Conservation (phyloP, 1,139 yeast genomes). For the Yamadazyma sp. region DNA sequence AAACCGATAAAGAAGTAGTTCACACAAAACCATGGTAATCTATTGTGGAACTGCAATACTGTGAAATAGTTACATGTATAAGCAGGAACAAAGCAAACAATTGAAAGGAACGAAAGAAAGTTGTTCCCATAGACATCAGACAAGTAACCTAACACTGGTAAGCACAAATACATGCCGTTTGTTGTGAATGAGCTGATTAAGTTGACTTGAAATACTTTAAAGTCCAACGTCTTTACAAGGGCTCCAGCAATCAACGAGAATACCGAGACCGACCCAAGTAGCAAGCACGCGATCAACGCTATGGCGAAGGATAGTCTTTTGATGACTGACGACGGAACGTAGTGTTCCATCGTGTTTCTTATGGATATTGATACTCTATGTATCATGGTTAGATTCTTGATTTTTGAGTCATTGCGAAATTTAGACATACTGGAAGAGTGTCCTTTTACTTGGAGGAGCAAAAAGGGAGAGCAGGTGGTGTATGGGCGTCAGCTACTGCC, state of each 20-base stretch:
- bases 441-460: background rate
- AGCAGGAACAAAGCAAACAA: conserved; percentile 69
- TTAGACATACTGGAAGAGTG: background rate
- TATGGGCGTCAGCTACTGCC: no score
- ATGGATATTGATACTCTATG: conserved; percentile 8
- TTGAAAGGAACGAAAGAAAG: conserved; percentile 61
- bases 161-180: conserved; percentile 80
- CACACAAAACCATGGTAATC: conserved; percentile 25
- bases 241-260: conserved; percentile 79
- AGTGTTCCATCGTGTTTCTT: conserved; percentile 7
- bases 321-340: conserved; percentile 15
- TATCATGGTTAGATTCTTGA: conserved; percentile 6
- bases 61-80: conserved; percentile 48
- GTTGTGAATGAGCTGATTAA: conserved; percentile 73
- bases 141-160: conserved; percentile 78
- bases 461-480: no score
- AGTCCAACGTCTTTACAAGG: conserved; percentile 56
- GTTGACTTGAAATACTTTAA: conserved; percentile 73
- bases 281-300: conserved; percentile 57
- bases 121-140: conserved; percentile 89
- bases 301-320: conserved; percentile 38
- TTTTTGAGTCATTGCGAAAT: background rate
- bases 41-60: conserved; percentile 11
- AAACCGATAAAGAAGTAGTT: conserved; percentile 62
- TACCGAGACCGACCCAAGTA: conserved; percentile 78